A percentile compares a stretch with the other conserved stretches of the same genome.
phyloP scores from a whole-genome alignment of 169 alveolate species.

The Eimeria falciformis region DNA sequence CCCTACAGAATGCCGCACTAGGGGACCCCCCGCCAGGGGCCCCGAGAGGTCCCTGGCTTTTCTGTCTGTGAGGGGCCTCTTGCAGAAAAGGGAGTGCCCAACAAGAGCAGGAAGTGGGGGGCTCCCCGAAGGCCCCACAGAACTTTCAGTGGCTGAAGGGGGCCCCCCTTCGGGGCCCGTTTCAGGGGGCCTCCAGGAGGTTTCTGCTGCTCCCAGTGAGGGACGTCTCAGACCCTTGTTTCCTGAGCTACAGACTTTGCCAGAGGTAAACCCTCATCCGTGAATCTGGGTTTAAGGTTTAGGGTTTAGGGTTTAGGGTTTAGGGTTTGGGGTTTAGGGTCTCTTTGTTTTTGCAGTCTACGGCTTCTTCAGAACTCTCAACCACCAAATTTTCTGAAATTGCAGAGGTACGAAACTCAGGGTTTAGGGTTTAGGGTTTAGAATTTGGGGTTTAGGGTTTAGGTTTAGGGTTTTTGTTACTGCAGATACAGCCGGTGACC shows the following conservation, averaged over 20 bases:
- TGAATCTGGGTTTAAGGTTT: background rate
- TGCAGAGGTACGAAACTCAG: background rate
- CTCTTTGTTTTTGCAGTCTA: background rate
- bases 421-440: slow-evolving; percentile 45
- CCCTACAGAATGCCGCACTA: background rate
- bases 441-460: background rate
- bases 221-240: background rate
- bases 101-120: background rate
- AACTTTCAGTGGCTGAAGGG: background rate
- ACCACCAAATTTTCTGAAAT: background rate
- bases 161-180: background rate
- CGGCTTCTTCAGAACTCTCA: slow-evolving; percentile 1
- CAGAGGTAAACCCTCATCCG: slow-evolving; percentile 11
- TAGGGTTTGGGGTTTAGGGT: background rate
- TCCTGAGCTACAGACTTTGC: background rate
- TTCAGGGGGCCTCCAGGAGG: background rate
- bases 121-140: background rate
- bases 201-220: slow-evolving; percentile 11
- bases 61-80: background rate
- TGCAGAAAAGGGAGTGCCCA: background rate
- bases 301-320: background rate
- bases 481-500: background rate
- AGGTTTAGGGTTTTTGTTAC: background rate
- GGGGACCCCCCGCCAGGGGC: background rate
- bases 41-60: background rate